These are phyloP conservation scores for Nyctanthes arbortristis DNA, from an alignment of 257 asterid genomes.

Conservation along the genomic window DNA sequence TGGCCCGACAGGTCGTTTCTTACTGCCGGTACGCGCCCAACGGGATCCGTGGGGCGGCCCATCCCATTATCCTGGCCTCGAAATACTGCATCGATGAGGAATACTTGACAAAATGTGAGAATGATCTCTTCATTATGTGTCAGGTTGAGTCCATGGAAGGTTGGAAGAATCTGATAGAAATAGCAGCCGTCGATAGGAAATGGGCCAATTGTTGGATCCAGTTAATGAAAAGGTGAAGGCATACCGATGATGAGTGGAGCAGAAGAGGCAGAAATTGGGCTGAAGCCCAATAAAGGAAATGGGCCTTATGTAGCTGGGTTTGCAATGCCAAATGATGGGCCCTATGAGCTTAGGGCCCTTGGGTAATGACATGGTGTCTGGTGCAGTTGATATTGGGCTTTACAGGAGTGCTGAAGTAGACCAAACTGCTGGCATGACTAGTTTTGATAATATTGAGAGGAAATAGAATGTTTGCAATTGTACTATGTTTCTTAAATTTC, in stretches of 20 bases:
- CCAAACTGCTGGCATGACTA: neutral
- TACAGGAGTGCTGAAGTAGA: neutral
- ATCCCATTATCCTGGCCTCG: slow-evolving; percentile 20
- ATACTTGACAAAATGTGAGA: slow-evolving; percentile 13
- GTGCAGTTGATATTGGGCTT: slow-evolving; percentile 28
- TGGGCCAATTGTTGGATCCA: slow-evolving; percentile 19
- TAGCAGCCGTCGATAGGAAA: slow-evolving; percentile 19
- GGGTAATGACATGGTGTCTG: slow-evolving; percentile 18
- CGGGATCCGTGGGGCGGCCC: slow-evolving; percentile 20
- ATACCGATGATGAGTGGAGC: slow-evolving; percentile 16
- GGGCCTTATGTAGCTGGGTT: slow-evolving; percentile 27
- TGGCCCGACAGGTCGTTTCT: slow-evolving; percentile 11
- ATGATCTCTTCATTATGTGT: slow-evolving; percentile 23
- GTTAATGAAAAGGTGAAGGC: slow-evolving; percentile 16
- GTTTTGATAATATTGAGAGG: neutral
- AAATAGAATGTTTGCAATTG: no score
- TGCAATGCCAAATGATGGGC: slow-evolving; percentile 25
- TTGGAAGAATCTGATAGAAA: neutral
- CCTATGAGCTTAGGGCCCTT: slow-evolving; percentile 11
- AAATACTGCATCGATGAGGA: slow-evolving; percentile 13
- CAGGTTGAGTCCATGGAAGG: slow-evolving; percentile 28
- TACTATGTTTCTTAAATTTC: no score
- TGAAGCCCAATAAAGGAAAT: neutral
- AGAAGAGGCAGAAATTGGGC: slow-evolving; percentile 13
- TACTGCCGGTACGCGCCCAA: slow-evolving; percentile 16